Percentiles rank a stretch among this genome's conserved stretches.
Conservation (phyloP, 129 eudicot species). For the Sambucus nigra region DNA sequence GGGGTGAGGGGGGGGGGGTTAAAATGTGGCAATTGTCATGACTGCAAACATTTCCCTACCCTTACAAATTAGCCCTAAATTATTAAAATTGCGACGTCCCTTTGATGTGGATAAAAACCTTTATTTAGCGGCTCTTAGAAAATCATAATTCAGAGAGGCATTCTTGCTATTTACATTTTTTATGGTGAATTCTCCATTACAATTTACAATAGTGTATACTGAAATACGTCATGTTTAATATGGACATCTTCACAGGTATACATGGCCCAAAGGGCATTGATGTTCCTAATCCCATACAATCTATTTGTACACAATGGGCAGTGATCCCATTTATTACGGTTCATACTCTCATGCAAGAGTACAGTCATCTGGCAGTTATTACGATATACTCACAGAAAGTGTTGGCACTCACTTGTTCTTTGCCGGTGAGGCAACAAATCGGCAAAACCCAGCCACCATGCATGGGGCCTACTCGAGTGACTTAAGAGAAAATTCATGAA, state of each 20-base stretch:
- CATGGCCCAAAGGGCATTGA: constrained; percentile 67
- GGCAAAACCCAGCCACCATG: constrained; percentile 92
- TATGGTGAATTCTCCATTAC: no score
- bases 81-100: no score
- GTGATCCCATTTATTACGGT: constrained; percentile 70
- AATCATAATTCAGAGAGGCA: no score
- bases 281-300: constrained; percentile 79
- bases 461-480: constrained; percentile 90
- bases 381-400: constrained; percentile 81
- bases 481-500: no score
- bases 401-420: constrained; percentile 59
- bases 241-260: constrained; percentile 43
- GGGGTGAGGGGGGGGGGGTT: no score
- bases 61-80: no score
- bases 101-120: no score
- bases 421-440: constrained; percentile 90
- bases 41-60: no score
- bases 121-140: no score
- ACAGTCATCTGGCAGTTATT: constrained; percentile 69
- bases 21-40: no score
- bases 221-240: not conserved
- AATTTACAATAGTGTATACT: no score
- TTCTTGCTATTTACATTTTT: no score
- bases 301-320: constrained; percentile 87
- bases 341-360: constrained; percentile 84